Conservation (phyloP, 352 stramenopile genomes). For the Phytophthora parvispora region DNA sequence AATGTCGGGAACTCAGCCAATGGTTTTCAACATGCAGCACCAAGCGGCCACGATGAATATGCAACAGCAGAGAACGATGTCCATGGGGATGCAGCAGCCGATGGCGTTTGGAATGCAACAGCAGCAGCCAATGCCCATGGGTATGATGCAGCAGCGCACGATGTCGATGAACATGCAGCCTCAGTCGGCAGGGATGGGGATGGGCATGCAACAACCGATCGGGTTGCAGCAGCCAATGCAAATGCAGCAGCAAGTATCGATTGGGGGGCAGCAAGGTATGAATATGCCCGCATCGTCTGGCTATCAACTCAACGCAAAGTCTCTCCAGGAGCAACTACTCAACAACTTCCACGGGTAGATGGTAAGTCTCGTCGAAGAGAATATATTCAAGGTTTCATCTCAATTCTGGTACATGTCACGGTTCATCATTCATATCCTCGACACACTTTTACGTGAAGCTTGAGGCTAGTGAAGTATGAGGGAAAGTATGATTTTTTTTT, state of each 20-base stretch:
- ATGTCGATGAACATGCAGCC: slow-evolving; percentile 26
- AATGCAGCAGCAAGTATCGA: slow-evolving; percentile 7
- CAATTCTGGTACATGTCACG: too few relatives aligned
- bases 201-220: slow-evolving; percentile 10
- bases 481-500: too few relatives aligned
- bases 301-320: slow-evolving; percentile 29
- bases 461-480: too few relatives aligned
- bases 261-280: slow-evolving; percentile 8
- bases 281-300: slow-evolving; percentile 16
- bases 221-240: not conserved
- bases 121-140: slow-evolving; percentile 7
- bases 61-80: slow-evolving; percentile 10
- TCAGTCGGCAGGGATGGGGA: slow-evolving; percentile 1
- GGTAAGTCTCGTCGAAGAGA: too few relatives aligned
- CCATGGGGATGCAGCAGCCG: slow-evolving; percentile 10
- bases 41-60: not conserved
- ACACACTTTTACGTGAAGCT: too few relatives aligned
- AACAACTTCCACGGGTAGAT: slow-evolving; percentile 24
- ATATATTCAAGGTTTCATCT: too few relatives aligned
- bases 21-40: slow-evolving; percentile 1
- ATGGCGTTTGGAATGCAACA: slow-evolving; percentile 19
- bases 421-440: too few relatives aligned
- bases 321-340: slow-evolving; percentile 35
- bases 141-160: slow-evolving; percentile 15
- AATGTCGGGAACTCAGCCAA: slow-evolving; percentile 7